These are phyloP conservation scores for Alternaria metachromatica DNA, from an alignment of 2,329 filamentous ascomycete genomes.

Conservation along the genomic window DNA sequence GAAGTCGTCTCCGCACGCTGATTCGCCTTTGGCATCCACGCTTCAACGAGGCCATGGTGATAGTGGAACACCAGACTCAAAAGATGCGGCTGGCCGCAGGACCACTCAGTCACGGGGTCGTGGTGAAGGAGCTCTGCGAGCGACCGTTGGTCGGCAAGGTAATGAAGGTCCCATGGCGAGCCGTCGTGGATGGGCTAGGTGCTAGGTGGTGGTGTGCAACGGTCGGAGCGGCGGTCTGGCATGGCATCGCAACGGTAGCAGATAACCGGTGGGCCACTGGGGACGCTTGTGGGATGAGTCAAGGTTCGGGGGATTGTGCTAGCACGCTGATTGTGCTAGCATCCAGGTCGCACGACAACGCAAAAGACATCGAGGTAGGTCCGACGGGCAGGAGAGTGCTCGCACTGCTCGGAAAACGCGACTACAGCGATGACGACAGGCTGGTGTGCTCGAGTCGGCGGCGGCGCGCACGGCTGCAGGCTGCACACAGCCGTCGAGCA, in stretches of 20 bases:
- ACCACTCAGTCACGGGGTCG: conserved; percentile 43
- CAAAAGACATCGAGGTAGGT: conserved; percentile 10
- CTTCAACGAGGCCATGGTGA: conserved; percentile 30
- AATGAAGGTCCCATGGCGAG: conserved; percentile 31
- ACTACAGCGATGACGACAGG: conserved; percentile 17
- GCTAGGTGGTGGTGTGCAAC: conserved; percentile 20
- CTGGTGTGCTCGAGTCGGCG: conserved; percentile 10
- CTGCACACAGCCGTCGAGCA: conserved; percentile 34
- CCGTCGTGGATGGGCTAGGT: conserved; percentile 17
- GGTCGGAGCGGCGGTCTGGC: conserved; percentile 38
- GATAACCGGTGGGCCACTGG: conserved; percentile 5
- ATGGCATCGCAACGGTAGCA: conserved; percentile 9
- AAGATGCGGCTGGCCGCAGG: conserved; percentile 36
- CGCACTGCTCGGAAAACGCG: background rate
- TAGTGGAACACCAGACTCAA: conserved; percentile 31
- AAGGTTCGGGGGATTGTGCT: conserved; percentile 4
- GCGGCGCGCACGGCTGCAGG: conserved; percentile 8
- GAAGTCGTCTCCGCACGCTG: conserved; percentile 33
- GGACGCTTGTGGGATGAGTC: conserved; percentile 27
- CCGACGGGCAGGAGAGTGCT: conserved; percentile 3
- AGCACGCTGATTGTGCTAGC: background rate
- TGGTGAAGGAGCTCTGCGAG: conserved; percentile 32
- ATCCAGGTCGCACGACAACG: conserved; percentile 15
- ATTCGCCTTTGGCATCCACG: conserved; percentile 36
- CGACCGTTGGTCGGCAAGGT: conserved; percentile 37